These are phyloP conservation scores for Benincasa hispida DNA, from an alignment of 306 rosid species.

Conservation along the genomic window DNA sequence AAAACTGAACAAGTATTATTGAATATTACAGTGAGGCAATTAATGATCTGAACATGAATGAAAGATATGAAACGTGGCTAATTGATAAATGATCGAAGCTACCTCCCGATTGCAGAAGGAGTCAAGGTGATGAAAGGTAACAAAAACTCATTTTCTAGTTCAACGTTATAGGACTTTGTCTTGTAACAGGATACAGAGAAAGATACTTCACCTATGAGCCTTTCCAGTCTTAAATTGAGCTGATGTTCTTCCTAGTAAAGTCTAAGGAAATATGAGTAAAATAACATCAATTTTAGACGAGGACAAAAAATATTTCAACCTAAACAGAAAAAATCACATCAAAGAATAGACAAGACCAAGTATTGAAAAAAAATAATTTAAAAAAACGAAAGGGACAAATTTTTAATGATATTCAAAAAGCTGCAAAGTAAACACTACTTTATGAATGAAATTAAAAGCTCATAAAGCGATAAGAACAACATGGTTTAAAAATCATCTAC, in stretches of 20 bases:
- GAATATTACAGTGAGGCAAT: no score
- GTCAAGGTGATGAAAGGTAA: neutral
- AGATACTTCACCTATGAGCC: neutral
- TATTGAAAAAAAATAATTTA: neutral
- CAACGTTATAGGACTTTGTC: neutral
- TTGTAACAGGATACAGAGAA: neutral
- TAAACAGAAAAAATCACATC: neutral
- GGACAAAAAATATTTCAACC: neutral
- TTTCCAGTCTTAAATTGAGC: neutral
- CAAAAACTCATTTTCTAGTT: neutral
- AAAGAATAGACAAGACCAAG: neutral
- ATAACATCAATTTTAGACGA: neutral
- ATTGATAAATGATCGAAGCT: no score
- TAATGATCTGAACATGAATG: no score
- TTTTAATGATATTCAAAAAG: neutral
- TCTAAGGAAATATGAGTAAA: neutral
- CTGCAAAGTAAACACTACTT: neutral
- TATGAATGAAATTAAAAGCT: neutral
- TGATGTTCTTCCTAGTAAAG: neutral
- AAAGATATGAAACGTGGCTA: no score
- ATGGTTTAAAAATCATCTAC: neutral
- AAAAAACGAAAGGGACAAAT: neutral
- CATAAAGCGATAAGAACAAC: neutral
- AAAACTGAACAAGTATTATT: no score
- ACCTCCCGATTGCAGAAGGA: neutral